Evolutionary conservation across 1,284 basidiomycete genomes (phyloP).

Genomic region (Neonothopanus nambi): DNA sequence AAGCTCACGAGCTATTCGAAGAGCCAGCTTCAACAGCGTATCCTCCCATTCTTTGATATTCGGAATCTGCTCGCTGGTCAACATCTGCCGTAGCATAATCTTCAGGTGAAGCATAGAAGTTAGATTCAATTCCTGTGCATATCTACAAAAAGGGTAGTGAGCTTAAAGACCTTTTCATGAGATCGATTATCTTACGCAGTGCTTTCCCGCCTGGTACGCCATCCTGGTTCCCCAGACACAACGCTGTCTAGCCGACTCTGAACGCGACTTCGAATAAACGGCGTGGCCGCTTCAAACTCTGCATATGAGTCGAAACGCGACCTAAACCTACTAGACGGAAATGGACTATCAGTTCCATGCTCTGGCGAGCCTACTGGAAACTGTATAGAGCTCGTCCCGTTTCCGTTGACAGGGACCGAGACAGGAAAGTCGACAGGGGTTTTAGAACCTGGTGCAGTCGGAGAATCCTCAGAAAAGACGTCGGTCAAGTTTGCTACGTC

Average conservation of each 20-base stretch:
- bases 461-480: slow-evolving; percentile 45
- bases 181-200: slow-evolving; percentile 62
- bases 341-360: slow-evolving; percentile 58
- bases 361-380: slow-evolving; percentile 79
- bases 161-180: not conserved
- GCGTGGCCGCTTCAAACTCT: slow-evolving; percentile 67
- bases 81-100: slow-evolving; percentile 87
- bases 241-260: slow-evolving; percentile 71
- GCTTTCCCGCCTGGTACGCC: slow-evolving; percentile 79
- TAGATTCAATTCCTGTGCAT: slow-evolving; percentile 79
- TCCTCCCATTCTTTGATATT: slow-evolving; percentile 86
- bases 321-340: slow-evolving; percentile 45
- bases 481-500: slow-evolving; percentile 44
- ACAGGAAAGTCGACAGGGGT: slow-evolving; percentile 57
- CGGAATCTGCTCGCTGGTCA: slow-evolving; percentile 75
- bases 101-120: slow-evolving; percentile 87
- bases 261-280: slow-evolving; percentile 79
- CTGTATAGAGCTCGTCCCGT: slow-evolving; percentile 71
- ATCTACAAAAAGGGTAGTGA: slow-evolving; percentile 40
- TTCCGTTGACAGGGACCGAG: slow-evolving; percentile 46
- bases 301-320: slow-evolving; percentile 68
- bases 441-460: slow-evolving; percentile 45
- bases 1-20: slow-evolving; percentile 75
- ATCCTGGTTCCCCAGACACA: slow-evolving; percentile 62
- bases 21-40: slow-evolving; percentile 75